Evolutionary conservation across 1,139 yeast species (phyloP), one percentile per base, ranked within the genome.

Genomic region (Taphrina betulina): DNA sequence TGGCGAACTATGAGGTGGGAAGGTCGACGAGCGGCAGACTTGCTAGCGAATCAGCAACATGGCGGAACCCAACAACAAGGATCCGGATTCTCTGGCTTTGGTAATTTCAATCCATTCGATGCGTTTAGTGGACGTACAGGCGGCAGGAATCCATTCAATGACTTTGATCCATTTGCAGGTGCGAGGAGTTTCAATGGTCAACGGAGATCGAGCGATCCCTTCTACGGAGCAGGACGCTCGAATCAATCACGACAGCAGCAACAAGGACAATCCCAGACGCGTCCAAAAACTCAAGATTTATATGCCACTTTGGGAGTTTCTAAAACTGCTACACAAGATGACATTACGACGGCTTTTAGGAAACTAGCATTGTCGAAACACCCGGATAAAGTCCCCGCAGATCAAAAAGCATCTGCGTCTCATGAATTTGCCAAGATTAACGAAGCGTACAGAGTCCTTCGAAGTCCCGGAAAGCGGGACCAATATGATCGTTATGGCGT

Each of bases 271-370:
- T 23, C 37, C 12, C 41, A 35, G 17, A 16, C 54, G 12, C 34
- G 46, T 14, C 48, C 41, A 5, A 10, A 36, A 5, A 34, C 42
- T 5, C 43, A 42, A n/a, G 83, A 67, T 78, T 87, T 63, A 5
- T 88, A 88, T 70, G 88, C 84, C 65, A 73, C 85, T 63, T 74
- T 88, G 61, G 95, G 95, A 10, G 84, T 88, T 14, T 69, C 80
- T 31, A 83, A 95, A 29, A 76, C 79, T 1, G 64, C 65, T 1
- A 69, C 80, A 1, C 80, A 78, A 0, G 70, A 77, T 1, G 83
- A 78, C 14, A 78, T 88, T 63, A 85, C 83, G 66, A 81, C 78
- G 65, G 79, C 89, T 0, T 88, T 88, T 68, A 80, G 89, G 63
- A 79, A 78, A 60, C 71, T 80, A 38, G 87, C 95, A 63, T 74